These are phyloP conservation scores for Davidsoniella eucalypti DNA, from an alignment of 2,329 filamentous ascomycete species.

Conservation along the genomic window DNA sequence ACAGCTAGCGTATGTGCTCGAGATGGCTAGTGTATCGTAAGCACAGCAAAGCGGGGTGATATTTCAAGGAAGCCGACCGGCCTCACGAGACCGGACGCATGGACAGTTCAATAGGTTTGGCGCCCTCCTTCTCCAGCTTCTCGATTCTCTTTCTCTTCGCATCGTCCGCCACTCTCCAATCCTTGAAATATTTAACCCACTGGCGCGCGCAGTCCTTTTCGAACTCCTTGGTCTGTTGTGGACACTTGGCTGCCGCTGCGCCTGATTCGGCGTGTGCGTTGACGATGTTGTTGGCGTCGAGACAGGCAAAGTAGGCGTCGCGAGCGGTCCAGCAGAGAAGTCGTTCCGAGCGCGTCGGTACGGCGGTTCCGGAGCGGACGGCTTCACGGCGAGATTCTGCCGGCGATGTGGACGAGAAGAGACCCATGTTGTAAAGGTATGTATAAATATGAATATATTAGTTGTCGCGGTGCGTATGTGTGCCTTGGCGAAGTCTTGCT, in stretches of 20 bases:
- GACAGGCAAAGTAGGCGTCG: constrained; percentile 74
- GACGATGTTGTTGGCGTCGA: constrained; percentile 67
- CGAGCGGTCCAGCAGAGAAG: constrained; percentile 77
- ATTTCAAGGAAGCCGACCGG: too few species aligned
- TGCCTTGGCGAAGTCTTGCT: too few species aligned
- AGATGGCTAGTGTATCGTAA: too few species aligned
- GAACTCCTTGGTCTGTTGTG: constrained; percentile 37
- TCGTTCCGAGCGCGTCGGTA: constrained; percentile 72
- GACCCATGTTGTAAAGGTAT: constrained; percentile 25
- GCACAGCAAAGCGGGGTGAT: too few species aligned
- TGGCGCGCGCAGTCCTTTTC: constrained; percentile 74
- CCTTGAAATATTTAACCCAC: constrained; percentile 98
- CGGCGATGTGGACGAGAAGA: constrained; percentile 26
- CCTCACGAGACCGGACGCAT: constrained; percentile 3
- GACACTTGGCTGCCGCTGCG: constrained; percentile 25
- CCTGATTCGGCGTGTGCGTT: constrained; percentile 35
- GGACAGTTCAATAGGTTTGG: constrained; percentile 20
- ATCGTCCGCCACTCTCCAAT: constrained; percentile 81
- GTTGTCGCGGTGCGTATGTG: too few species aligned
- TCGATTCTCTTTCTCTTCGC: constrained; percentile 69
- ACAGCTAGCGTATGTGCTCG: too few species aligned
- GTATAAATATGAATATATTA: too few species aligned
- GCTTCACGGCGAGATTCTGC: constrained; percentile 31
- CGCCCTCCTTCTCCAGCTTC: constrained; percentile 57
- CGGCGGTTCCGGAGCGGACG: constrained; percentile 43